Evolutionary conservation across 139 green algal species (phyloP), one percentile per base, ranked within the genome.

Genomic region (Coelastrella sp.): DNA sequence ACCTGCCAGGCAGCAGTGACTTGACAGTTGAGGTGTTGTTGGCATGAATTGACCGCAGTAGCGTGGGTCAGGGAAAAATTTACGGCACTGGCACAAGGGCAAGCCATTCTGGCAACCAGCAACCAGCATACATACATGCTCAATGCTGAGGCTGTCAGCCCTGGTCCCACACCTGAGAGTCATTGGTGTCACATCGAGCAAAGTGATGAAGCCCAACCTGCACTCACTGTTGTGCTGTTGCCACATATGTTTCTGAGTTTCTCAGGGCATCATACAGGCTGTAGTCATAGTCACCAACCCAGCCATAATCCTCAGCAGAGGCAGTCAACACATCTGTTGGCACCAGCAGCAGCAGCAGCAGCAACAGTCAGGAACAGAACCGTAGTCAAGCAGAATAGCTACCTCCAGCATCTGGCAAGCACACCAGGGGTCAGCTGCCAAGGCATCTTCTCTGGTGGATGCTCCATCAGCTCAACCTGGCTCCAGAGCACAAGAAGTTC

Each of bases 231-330:
- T 59, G 27, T 60, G 27, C 49, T 1, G 82, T 76, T 4, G 82
- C 82, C 35, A 60, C 10, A 63, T 63, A 61, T 57, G 79, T 57
- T 27, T n/a, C 56, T 11, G 24, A 56, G 0, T 72, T 63, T 20
- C 20, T 87, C 8, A 87, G 60, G 7, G 82, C 82, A 20, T 60
- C 20, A 20, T 59, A 66, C 27, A 80, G 8, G 68, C 35, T 70
- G 84, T 80, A 88, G 12, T 88, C 84, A 27, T 80, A 80, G 22
- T 80, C 66, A 27, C 84, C 84, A 27, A 73, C 84, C 78, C 78
- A 88, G 56, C 58, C 63, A 57, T 88, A 88, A 56, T 88, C 84
- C 49, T 56, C 27, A 25, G 58, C 84, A 8, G 49, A n/a, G 6
- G 84, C 49, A 19, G 20, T 14, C 35, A 88, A 15, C 14, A 88